Base-by-base conservation (phyloP, 176 grass and related monocot genomes). In the Oryza longistaminata region DNA sequence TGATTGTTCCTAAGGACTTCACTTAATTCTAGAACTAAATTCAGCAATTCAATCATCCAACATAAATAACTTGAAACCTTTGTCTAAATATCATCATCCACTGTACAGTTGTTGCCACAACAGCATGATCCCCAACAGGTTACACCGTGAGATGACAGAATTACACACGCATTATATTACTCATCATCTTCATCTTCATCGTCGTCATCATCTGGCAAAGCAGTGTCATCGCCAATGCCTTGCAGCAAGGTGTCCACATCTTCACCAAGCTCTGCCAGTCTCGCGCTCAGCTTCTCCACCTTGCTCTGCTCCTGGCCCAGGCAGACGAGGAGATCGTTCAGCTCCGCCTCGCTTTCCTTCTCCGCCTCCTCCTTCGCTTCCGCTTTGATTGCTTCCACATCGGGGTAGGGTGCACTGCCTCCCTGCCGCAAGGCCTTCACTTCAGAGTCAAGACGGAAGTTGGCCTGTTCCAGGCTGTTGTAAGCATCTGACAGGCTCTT, bases 271-370 rank as follows among this genome's bases (percentile, higher is more conserved):
- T 96, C 97, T 25, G 73, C 87, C 52, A 99, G 68, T 84, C 82
- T 90, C 81, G 90, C 33, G 62, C 90, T 91, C 76, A 99, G 81
- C 82, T 92, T 96, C 92, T 99, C 93, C n/a, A 99, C 97, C 92
- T 99, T 99, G 40, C 66, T 99, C 67, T 99, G 97, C 77, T 99
- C 97, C 86, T 99, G 97, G 12, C 97, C 97, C n/a, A 96, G 87
- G 87, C 97, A 99, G 82, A 99, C 88, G 3, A 99, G 86, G 4
- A 99, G 92, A 86, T 99, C 97, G 70, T 91, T 96, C 82, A 96
- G 78, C 81, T 99, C 97, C 0, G 82, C 93, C 79, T 96, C 97
- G 4, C 81, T 92, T 49, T 94, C 96, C 71, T 95, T 92, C 86
- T 94, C 87, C 1, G 96, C 96, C 81, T 93, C 96, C 86, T 96